Conservation (phyloP, 805 yeast species). For the Candida ortonii region DNA sequence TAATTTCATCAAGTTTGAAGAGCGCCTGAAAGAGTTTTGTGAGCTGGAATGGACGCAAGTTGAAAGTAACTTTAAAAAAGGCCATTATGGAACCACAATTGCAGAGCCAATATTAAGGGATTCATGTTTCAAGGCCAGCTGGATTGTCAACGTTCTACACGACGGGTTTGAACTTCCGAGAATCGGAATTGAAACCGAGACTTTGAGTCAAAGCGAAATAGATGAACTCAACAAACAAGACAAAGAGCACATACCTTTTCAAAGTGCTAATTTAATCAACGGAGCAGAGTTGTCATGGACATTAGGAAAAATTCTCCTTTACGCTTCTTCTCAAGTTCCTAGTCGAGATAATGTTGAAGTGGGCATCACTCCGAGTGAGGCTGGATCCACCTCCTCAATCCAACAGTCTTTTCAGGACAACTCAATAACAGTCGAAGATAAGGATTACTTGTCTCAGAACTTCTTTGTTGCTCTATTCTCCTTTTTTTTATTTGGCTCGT, state of each 20-base stretch:
- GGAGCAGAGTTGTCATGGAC: slow-evolving; percentile 96
- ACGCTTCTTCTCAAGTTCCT: slow-evolving; percentile 70
- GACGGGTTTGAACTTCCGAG: slow-evolving; percentile 91
- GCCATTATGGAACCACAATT: slow-evolving; percentile 56
- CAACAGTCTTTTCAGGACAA: no score
- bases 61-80: slow-evolving; percentile 45
- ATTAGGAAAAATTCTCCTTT: slow-evolving; percentile 78
- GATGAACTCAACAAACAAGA: slow-evolving; percentile 25
- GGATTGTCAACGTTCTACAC: slow-evolving; percentile 87
- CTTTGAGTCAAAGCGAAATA: slow-evolving; percentile 25
- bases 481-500: slow-evolving; percentile 15
- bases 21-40: slow-evolving; percentile 68
- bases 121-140: slow-evolving; percentile 91
- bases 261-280: slow-evolving; percentile 73
- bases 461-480: no score
- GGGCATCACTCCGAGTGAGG: slow-evolving; percentile 44
- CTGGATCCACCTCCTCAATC: no score
- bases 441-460: slow-evolving; percentile 7
- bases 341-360: slow-evolving; percentile 18
- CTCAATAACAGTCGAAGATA: slow-evolving; percentile 3
- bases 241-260: slow-evolving; percentile 58
- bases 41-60: slow-evolving; percentile 66
- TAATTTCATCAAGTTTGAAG: slow-evolving; percentile 67
- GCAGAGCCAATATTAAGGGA: slow-evolving; percentile 56
- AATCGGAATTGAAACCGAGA: slow-evolving; percentile 48